A percentile compares a stretch with the other conserved stretches of the same genome.
Conservation (phyloP, 83 land plant species). For the Isoetes engelmannii region DNA sequence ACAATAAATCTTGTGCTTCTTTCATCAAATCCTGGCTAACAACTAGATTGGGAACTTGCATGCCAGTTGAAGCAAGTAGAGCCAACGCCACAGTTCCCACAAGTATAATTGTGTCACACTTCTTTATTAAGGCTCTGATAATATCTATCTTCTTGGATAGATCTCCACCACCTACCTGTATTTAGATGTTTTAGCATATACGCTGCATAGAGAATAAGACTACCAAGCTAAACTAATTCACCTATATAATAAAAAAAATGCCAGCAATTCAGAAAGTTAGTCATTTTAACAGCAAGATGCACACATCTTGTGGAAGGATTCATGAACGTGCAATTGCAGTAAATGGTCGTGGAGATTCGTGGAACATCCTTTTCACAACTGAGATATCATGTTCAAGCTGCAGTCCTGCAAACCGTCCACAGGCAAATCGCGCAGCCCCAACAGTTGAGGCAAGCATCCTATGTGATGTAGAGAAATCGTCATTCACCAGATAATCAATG, state of each 20-base stretch:
- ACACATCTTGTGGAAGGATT: too few relatives aligned
- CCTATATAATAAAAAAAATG: background rate
- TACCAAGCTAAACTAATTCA: background rate
- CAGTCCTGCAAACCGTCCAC: conserved; percentile 64
- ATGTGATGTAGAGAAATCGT: conserved; percentile 9
- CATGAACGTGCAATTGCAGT: conserved; percentile 33
- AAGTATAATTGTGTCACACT: conserved; percentile 46
- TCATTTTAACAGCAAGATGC: too few relatives aligned
- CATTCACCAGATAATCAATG: conserved; percentile 13
- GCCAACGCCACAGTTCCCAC: conserved; percentile 51
- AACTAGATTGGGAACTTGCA: conserved; percentile 27
- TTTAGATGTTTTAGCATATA: too few relatives aligned
- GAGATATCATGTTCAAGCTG: conserved; percentile 49
- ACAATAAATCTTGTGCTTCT: conserved; percentile 36
- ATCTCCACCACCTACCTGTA: conserved; percentile 74
- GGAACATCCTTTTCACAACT: conserved; percentile 26
- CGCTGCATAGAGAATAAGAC: too few relatives aligned
- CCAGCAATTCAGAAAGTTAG: too few relatives aligned
- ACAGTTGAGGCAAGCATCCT: conserved; percentile 15
- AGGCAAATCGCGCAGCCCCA: conserved; percentile 32
- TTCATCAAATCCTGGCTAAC: conserved; percentile 30
- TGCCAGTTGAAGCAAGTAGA: conserved; percentile 53
- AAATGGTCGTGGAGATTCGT: conserved; percentile 28
- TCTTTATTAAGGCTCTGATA: conserved; percentile 37
- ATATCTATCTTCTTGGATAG: conserved; percentile 38